These are phyloP conservation scores for Neurospora hispaniola DNA, from an alignment of 495 filamentous ascomycete genomes.

Conservation along the genomic window DNA sequence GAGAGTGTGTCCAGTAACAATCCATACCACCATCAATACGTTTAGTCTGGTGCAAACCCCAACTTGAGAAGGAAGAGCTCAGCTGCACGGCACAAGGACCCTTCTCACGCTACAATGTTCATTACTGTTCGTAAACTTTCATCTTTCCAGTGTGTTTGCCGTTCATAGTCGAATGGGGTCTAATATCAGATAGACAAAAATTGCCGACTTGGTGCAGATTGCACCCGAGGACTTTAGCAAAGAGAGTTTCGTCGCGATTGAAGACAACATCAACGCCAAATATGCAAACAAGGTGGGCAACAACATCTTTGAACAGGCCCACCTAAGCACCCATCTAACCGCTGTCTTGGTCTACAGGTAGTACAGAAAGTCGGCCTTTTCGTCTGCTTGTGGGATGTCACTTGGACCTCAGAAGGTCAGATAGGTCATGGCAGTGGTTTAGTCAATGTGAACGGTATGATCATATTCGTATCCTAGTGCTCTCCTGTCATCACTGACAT, in stretches of 20 bases:
- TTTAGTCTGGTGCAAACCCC: not conserved
- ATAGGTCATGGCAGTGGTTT: slow-evolving; percentile 84
- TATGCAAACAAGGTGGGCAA: slow-evolving; percentile 75
- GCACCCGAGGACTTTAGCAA: slow-evolving; percentile 75
- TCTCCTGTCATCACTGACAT: slow-evolving; percentile 1
- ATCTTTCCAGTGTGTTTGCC: not conserved
- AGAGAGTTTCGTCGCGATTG: slow-evolving; percentile 63
- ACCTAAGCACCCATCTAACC: not conserved
- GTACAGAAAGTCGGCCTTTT: slow-evolving; percentile 76
- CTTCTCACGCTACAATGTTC: not conserved
- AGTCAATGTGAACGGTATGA: slow-evolving; percentile 78
- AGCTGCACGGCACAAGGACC: not conserved
- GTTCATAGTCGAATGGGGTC: not conserved
- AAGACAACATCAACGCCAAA: slow-evolving; percentile 91
- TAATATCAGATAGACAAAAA: slow-evolving; percentile 42
- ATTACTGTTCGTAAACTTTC: not conserved
- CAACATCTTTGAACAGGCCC: not conserved
- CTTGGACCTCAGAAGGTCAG: slow-evolving; percentile 78
- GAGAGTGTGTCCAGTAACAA: not conserved
- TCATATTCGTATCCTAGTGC: not conserved
- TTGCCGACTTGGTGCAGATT: slow-evolving; percentile 89
- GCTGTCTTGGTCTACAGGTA: slow-evolving; percentile 9
- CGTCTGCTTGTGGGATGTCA: slow-evolving; percentile 79
- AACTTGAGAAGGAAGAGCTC: not conserved
- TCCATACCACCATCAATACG: not conserved